These are phyloP conservation scores for Gracilaria gracilis DNA, from an alignment of 23 red algal genomes.

Conservation along the genomic window DNA sequence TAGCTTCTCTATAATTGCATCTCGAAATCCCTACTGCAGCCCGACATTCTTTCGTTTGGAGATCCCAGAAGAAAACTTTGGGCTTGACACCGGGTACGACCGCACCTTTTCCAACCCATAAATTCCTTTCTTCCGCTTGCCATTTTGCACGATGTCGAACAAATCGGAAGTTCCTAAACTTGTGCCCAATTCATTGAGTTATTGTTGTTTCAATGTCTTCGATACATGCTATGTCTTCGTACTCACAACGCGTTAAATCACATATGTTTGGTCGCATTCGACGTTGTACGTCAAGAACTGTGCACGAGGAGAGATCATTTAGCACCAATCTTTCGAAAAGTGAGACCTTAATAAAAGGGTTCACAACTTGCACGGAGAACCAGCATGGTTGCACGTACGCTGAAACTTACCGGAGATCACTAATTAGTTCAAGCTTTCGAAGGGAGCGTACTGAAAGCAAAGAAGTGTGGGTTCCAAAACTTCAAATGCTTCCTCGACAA, in stretches of 20 bases:
- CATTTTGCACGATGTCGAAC: background rate
- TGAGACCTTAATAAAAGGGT: constrained; percentile 50
- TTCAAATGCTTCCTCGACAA: constrained; percentile 73
- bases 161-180: background rate
- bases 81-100: constrained; percentile 45
- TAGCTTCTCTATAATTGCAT: constrained; percentile 48
- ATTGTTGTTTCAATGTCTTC: constrained; percentile 44
- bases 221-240: constrained; percentile 54
- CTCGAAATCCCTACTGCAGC: constrained; percentile 58
- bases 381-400: constrained; percentile 61
- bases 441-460: constrained; percentile 55
- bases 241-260: constrained; percentile 58
- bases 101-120: constrained; percentile 47
- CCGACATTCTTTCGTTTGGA: constrained; percentile 47
- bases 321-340: constrained; percentile 57
- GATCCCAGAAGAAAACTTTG: constrained; percentile 66
- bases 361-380: constrained; percentile 28
- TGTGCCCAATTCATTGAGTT: constrained; percentile 50
- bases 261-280: constrained; percentile 56
- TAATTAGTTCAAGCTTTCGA: constrained; percentile 62
- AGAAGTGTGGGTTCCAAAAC: constrained; percentile 59
- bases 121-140: constrained; percentile 7
- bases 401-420: constrained; percentile 55
- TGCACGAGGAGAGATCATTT: constrained; percentile 33
- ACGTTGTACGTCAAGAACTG: constrained; percentile 53